Evolutionary conservation across 2,329 filamentous ascomycete genomes (phyloP).

Genomic region (Trematosphaeria pertusa): DNA sequence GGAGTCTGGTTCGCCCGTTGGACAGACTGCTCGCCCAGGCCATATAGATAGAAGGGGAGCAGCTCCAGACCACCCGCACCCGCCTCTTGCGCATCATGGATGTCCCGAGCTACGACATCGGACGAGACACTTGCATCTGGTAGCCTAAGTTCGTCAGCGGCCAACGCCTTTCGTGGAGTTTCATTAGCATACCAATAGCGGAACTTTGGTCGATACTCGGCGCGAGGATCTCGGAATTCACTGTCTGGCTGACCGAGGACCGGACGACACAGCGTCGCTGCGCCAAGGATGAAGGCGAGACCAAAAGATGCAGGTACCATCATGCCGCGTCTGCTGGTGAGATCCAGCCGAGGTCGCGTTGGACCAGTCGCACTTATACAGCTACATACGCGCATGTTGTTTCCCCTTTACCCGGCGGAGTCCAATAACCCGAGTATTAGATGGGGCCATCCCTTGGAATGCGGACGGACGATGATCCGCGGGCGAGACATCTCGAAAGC

Average conservation of each 20-base stretch:
- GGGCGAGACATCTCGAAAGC: too few species aligned
- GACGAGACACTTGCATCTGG: constrained; percentile 26
- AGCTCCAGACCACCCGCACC: constrained; percentile 30
- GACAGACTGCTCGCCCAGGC: constrained; percentile 6
- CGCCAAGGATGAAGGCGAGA: too few species aligned
- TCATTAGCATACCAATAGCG: constrained; percentile 23
- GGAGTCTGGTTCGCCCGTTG: neutral
- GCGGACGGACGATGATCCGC: too few species aligned
- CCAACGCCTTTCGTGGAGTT: too few species aligned
- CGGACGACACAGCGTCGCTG: too few species aligned
- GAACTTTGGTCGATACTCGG: constrained; percentile 23
- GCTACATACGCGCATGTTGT: too few species aligned
- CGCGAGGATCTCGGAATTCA: constrained; percentile 1
- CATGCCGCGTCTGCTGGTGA: too few species aligned
- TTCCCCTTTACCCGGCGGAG: neutral
- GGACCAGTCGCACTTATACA: too few species aligned
- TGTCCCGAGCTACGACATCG: constrained; percentile 15
- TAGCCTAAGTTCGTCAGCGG: constrained; percentile 17
- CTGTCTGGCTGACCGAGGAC: too few species aligned
- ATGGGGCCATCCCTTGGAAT: neutral
- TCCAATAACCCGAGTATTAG: neutral
- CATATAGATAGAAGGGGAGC: constrained; percentile 30
- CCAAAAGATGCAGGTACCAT: too few species aligned
- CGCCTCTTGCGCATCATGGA: constrained; percentile 9
- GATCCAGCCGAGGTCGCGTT: too few species aligned